Evolutionary conservation across 2,329 filamentous ascomycete species (phyloP).

Genomic region (Sporothrix luriei): DNA sequence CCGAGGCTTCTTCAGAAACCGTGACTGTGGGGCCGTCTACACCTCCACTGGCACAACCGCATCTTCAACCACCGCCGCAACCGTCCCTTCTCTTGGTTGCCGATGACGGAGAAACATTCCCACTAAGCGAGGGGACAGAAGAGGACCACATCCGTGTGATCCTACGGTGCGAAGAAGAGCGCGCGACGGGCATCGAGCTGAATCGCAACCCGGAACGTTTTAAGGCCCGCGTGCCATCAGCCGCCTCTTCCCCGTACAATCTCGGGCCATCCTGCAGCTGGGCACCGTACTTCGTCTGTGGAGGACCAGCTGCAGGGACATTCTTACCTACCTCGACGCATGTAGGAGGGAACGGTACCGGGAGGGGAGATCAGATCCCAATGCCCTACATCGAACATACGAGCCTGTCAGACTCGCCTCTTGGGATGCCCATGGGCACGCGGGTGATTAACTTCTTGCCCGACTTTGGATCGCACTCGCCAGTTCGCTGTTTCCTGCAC

Average conservation of each 20-base stretch:
- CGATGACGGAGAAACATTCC: not conserved
- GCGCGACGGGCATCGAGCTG: not conserved
- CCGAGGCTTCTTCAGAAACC: not conserved
- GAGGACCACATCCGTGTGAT: not conserved
- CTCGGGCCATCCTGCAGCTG: slow-evolving; percentile 1
- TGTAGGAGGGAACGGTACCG: not conserved
- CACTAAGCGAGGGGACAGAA: not conserved
- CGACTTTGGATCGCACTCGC: not conserved
- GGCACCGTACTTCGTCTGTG: not conserved
- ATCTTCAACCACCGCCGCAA: not conserved
- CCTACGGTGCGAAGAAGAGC: not conserved
- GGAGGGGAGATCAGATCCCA: not conserved
- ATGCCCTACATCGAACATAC: not conserved
- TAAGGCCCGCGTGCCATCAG: not conserved
- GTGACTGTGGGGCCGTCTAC: not conserved
- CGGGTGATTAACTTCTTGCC: not conserved
- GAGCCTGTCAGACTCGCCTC: not conserved
- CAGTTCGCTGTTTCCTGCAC: slow-evolving; percentile 3
- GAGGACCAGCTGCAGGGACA: not conserved
- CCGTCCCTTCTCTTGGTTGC: not conserved
- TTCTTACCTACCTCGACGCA: not conserved
- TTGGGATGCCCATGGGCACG: not conserved
- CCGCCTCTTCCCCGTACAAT: not conserved
- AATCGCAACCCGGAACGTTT: not conserved
- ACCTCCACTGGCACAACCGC: not conserved